Percentiles rank a stretch among this genome's conserved stretches.
Evolutionary conservation across 345 rosid genomes (phyloP).

Genomic region (Gossypium rotundifolium): DNA sequence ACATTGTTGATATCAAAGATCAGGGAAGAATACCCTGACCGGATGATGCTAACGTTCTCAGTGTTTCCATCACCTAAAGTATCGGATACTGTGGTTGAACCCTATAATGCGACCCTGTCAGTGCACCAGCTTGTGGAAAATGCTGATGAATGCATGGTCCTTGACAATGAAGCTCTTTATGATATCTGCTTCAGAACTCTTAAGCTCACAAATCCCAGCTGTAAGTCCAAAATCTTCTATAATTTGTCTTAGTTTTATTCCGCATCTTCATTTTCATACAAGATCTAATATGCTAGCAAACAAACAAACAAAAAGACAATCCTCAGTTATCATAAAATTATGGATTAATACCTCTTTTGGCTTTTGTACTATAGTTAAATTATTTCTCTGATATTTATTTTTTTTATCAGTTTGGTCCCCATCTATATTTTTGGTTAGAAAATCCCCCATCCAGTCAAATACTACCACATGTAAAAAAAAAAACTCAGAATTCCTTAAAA

Average conservation of each 20-base stretch:
- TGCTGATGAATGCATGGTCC: conserved; percentile 41
- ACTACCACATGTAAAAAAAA: too few relatives aligned
- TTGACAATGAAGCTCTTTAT: conserved; percentile 33
- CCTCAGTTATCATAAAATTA: too few relatives aligned
- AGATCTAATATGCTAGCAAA: too few relatives aligned
- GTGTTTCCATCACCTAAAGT: conserved; percentile 48
- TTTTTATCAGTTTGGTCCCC: too few relatives aligned
- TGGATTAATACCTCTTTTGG: too few relatives aligned
- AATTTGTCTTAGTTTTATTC: neutral
- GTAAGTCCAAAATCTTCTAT: conserved; percentile 12
- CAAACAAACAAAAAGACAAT: too few relatives aligned
- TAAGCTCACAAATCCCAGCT: conserved; percentile 36
- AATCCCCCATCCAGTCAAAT: too few relatives aligned
- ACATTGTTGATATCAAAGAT: conserved; percentile 33
- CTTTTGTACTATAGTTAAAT: too few relatives aligned
- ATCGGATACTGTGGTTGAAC: conserved; percentile 37
- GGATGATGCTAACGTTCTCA: conserved; percentile 29
- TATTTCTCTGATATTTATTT: too few relatives aligned
- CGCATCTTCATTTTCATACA: neutral
- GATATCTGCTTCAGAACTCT: conserved; percentile 40
- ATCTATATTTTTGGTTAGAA: too few relatives aligned
- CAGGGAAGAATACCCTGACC: conserved; percentile 43
- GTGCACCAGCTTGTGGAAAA: conserved; percentile 37
- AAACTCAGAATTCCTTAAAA: too few relatives aligned
- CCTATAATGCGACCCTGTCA: conserved; percentile 35